A percentile compares a stretch with the other conserved stretches of the same genome.
phyloP scores from a whole-genome alignment of 2,329 filamentous ascomycete genomes.

The Celoporthe dispersa region DNA sequence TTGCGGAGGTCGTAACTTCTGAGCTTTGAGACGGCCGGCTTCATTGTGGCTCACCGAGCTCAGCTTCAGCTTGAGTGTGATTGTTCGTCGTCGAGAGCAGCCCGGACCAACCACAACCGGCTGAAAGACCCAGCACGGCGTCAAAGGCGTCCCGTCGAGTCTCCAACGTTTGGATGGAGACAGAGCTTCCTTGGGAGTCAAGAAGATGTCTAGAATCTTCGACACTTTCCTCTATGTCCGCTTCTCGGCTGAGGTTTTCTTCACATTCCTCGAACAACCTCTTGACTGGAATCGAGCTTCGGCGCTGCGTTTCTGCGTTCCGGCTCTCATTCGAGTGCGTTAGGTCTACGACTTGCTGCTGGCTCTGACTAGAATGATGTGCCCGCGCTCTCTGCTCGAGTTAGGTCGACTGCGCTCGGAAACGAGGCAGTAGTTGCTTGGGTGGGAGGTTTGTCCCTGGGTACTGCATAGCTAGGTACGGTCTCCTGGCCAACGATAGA shows the following conservation, averaged over 20 bases:
- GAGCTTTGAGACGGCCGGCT: not conserved
- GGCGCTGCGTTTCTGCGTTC: not conserved
- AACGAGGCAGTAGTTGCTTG: not conserved
- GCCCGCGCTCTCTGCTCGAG: no score
- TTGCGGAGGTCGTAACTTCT: not conserved
- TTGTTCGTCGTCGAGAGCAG: constrained; percentile 46
- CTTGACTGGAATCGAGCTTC: not conserved
- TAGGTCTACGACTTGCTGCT: constrained; percentile 22
- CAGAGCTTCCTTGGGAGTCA: constrained; percentile 39
- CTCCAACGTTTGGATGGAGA: constrained; percentile 38
- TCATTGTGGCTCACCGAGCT: constrained; percentile 37
- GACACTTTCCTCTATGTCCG: not conserved
- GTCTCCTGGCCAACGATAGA: constrained; percentile 1
- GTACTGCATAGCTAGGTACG: not conserved
- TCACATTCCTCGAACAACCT: constrained; percentile 15
- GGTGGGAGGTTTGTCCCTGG: not conserved
- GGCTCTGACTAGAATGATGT: no score
- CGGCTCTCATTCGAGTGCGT: constrained; percentile 12
- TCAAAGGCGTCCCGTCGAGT: constrained; percentile 39
- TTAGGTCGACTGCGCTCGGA: not conserved
- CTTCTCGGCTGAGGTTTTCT: not conserved
- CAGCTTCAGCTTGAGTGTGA: constrained; percentile 42
- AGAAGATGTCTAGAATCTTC: constrained; percentile 21
- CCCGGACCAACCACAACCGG: constrained; percentile 34
- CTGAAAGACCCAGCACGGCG: constrained; percentile 34